phyloP scores from a whole-genome alignment of 352 stramenopile genomes.

The Pythium aquatile region DNA sequence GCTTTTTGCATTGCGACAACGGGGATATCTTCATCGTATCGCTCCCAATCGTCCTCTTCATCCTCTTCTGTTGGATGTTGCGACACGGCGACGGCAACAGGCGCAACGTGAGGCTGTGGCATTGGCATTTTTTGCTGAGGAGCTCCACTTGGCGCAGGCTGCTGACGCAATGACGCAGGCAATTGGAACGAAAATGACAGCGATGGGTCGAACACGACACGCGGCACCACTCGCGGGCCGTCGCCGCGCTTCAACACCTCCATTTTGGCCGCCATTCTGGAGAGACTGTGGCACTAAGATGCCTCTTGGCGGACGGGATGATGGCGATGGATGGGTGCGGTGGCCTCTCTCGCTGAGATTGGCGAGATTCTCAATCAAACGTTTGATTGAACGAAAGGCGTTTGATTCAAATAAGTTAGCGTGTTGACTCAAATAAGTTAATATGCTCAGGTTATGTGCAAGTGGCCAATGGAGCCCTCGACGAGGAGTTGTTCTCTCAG shows the following conservation, averaged over 20 bases:
- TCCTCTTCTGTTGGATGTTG: background rate
- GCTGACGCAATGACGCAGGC: constrained; percentile 11
- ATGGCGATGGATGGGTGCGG: background rate
- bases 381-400: constrained; percentile 18
- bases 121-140: background rate
- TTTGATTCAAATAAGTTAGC: constrained; percentile 11
- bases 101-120: background rate
- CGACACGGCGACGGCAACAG: background rate
- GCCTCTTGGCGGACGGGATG: background rate
- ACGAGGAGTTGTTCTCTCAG: background rate
- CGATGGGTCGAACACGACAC: constrained; percentile 22
- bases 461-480: background rate
- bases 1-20: background rate
- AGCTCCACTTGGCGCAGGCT: background rate
- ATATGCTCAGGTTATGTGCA: background rate
- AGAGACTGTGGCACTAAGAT: background rate
- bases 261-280: constrained; percentile 22
- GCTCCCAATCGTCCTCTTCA: constrained; percentile 2
- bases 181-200: constrained; percentile 29
- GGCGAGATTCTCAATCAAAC: constrained; percentile 21
- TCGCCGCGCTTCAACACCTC: constrained; percentile 22
- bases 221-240: constrained; percentile 8
- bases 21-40: background rate
- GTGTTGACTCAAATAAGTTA: constrained; percentile 8
- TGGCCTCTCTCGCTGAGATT: constrained; percentile 10